Base-by-base conservation (phyloP, 257 asterid genomes). In the Lithospermum erythrorhizon region DNA sequence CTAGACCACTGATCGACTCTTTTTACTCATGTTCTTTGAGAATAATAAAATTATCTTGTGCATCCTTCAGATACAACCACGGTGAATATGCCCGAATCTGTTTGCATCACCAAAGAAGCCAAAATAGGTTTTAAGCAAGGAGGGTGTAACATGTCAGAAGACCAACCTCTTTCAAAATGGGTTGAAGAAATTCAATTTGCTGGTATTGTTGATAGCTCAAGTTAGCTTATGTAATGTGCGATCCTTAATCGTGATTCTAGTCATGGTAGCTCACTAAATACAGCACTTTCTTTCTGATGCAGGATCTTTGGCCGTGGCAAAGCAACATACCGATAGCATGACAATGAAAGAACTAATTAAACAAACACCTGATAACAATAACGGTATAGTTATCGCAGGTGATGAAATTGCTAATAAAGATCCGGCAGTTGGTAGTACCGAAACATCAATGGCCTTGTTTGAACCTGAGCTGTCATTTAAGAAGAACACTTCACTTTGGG, bases 161-260 rank as follows among this genome's bases (percentile, higher is more conserved):
- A 83, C 57, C 83, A 85, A 63, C 87, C 85, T 57, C 90, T 85
- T 62, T 74, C 95, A 19, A 77, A 65, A 68, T 83, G 90, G 93
- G 65, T 84, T 53, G 81, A 63, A 65, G 87, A 67, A 72, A 74
- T 72, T 66, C 81, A 80, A 37, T 18, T 76, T 65, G 69, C 83
- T 59, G 59, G 79, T 3, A 19, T 62, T 65, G 58, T 32, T 65
- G 81, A 73, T 70, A 65, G 70, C 58, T 22, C 68, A 59, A 56
- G 73, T 68, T 56, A 62, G 68, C 35, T 51, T 16, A 4, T 18
- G 19, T 19, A 20, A 22, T 14, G 1, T 3, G 59, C 20, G 13
- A 23, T 65, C 53, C 41, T 55, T 11, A 17, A 10, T 6, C 15
- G 6, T 56, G 14, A 5, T 35, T 14, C 17, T 9, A 2, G 37